phyloP scores from a whole-genome alignment of 148 eudicot species.

The Talinum fruticosum region DNA sequence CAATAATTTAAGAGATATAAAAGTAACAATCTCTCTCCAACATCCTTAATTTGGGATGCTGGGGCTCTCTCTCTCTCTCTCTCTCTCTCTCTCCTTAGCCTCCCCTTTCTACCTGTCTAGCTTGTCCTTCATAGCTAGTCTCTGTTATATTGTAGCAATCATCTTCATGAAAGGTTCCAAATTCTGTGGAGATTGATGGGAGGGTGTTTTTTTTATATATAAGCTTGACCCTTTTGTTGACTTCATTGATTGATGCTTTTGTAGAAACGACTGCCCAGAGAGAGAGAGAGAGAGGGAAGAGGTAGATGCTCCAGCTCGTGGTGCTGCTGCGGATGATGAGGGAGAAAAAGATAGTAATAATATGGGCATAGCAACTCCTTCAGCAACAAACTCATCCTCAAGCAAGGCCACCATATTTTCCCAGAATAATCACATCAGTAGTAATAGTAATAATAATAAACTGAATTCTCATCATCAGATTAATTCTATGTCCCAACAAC shows the following conservation, averaged over 20 bases:
- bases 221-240: slow-evolving; percentile 2
- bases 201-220: background rate
- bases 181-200: slow-evolving; percentile 11
- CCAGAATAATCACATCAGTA: slow-evolving; percentile 5
- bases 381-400: slow-evolving; percentile 5
- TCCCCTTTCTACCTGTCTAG: background rate
- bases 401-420: slow-evolving; percentile 6
- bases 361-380: slow-evolving; percentile 35
- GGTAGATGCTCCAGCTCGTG: background rate
- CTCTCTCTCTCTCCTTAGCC: slow-evolving; percentile 6
- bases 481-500: slow-evolving; percentile 47
- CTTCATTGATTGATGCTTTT: background rate
- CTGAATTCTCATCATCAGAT: background rate
- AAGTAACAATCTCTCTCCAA: background rate
- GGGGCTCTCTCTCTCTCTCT: slow-evolving; percentile 14
- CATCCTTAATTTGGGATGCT: slow-evolving; percentile 2
- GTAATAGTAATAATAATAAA: slow-evolving; percentile 5
- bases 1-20: background rate
- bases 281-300: slow-evolving; percentile 1
- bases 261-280: background rate
- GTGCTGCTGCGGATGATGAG: slow-evolving; percentile 19
- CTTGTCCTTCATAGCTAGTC: background rate
- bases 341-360: slow-evolving; percentile 25
- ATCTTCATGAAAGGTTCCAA: slow-evolving; percentile 3
- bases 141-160: background rate